Evolutionary conservation across 371 early-diverging fungal genomes (phyloP).

Genomic region (Mortierella sp.): DNA sequence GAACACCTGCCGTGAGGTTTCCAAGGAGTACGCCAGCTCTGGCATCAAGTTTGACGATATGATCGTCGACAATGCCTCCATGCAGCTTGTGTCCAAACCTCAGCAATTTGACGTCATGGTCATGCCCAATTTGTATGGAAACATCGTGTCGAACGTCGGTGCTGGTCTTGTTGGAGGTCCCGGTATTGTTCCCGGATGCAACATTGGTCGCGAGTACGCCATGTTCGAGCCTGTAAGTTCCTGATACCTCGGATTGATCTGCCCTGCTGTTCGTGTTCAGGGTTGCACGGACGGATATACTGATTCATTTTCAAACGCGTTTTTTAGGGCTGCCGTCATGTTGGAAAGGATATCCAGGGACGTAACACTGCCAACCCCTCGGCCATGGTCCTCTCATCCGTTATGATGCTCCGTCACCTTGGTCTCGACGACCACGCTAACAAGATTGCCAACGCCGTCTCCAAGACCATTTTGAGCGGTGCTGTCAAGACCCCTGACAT

Average conservation of each 20-base stretch:
- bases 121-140: constrained; percentile 98
- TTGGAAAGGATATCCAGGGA: constrained; percentile 91
- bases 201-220: constrained; percentile 94
- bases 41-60: constrained; percentile 95
- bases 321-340: constrained; percentile 89
- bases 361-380: constrained; percentile 95
- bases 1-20: constrained; percentile 91
- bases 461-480: constrained; percentile 74
- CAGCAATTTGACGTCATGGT: constrained; percentile 98
- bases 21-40: constrained; percentile 88
- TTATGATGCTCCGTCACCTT: constrained; percentile 94
- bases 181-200: constrained; percentile 88
- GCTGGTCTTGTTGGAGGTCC: constrained; percentile 93
- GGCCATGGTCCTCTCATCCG: constrained; percentile 87
- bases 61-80: constrained; percentile 98
- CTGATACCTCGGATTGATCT: neutral
- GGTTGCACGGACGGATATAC: neutral
- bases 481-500: constrained; percentile 80
- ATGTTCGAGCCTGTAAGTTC: constrained; percentile 78
- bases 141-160: constrained; percentile 95
- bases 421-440: constrained; percentile 86
- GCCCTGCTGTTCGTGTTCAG: neutral
- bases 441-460: constrained; percentile 84
- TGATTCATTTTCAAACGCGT: neutral
- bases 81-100: constrained; percentile 97